Evolutionary conservation across 257 asterid genomes (phyloP).

Genomic region (Coffea canephora): DNA sequence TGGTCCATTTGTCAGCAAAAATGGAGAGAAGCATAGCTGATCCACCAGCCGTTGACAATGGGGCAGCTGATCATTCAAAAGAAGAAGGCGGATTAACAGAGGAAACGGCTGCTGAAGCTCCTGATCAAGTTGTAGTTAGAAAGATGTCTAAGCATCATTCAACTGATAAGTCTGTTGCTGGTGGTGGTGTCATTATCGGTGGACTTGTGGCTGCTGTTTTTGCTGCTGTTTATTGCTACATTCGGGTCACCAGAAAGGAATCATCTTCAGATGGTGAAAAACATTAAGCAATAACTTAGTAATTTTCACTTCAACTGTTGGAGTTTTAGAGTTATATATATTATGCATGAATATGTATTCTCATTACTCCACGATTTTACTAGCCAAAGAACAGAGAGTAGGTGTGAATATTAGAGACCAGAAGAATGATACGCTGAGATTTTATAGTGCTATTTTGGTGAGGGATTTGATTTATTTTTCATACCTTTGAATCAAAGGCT

Average conservation of each 20-base stretch:
- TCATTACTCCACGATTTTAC: neutral
- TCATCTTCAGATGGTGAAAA: slow-evolving; percentile 11
- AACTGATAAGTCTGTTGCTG: slow-evolving; percentile 54
- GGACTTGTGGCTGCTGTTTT: slow-evolving; percentile 70
- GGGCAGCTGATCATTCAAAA: slow-evolving; percentile 3
- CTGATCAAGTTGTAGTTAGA: slow-evolving; percentile 27
- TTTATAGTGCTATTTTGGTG: neutral
- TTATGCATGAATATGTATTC: neutral
- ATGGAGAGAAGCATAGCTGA: slow-evolving; percentile 35
- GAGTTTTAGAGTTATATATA: neutral
- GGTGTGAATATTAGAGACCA: slow-evolving; percentile 8
- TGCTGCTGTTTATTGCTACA: slow-evolving; percentile 71
- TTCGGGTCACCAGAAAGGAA: slow-evolving; percentile 56
- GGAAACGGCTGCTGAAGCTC: slow-evolving; percentile 40
- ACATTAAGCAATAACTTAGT: neutral
- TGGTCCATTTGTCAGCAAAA: slow-evolving; percentile 4
- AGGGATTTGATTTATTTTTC: neutral
- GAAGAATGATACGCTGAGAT: neutral
- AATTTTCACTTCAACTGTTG: neutral
- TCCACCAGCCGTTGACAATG: slow-evolving; percentile 34
- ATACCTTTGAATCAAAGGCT: neutral
- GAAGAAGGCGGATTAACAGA: slow-evolving; percentile 18
- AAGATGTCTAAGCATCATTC: slow-evolving; percentile 43
- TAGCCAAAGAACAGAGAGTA: neutral
- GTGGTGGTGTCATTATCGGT: slow-evolving; percentile 73